Evolutionary conservation across 2,329 filamentous ascomycete genomes (phyloP).

Genomic region (Meredithiella fracta): DNA sequence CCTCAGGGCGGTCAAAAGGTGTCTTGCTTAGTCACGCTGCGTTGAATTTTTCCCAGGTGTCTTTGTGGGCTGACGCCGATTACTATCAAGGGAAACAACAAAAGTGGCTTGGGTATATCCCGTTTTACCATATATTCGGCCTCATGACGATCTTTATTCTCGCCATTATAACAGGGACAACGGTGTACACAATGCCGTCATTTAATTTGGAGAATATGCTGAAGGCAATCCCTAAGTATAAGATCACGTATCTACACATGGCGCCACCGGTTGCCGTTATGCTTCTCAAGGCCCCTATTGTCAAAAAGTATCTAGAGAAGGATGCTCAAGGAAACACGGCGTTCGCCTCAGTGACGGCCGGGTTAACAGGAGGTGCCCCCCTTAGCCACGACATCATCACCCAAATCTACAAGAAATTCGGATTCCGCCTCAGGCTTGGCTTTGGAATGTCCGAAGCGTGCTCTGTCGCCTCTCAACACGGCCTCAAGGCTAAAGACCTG

Average conservation of each 20-base stretch:
- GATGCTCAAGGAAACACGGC: conserved; percentile 30
- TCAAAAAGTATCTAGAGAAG: conserved; percentile 41
- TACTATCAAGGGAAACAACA: conserved; percentile 23
- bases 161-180: conserved; percentile 33
- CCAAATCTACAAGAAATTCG: conserved; percentile 44
- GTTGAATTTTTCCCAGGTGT: conserved; percentile 39
- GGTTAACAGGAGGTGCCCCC: conserved; percentile 49
- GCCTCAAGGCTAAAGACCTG: conserved; percentile 31
- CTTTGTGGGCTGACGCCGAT: conserved; percentile 34
- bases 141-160: conserved; percentile 42
- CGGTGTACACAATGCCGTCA: conserved; percentile 52
- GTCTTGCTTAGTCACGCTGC: conserved; percentile 56
- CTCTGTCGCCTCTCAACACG: conserved; percentile 44
- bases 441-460: conserved; percentile 65
- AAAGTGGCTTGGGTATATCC: conserved; percentile 45
- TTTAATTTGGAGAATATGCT: conserved; percentile 53
- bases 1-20: conserved; percentile 59
- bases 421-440: conserved; percentile 37
- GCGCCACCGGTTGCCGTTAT: conserved; percentile 57
- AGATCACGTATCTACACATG: conserved; percentile 47
- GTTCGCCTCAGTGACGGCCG: conserved; percentile 36
- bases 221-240: conserved; percentile 40
- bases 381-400: conserved; percentile 36
- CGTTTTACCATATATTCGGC: conserved; percentile 51
- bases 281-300: conserved; percentile 51